Evolutionary conservation across 1,284 basidiomycete genomes (phyloP).

Genomic region (Ceratobasidium sp.): DNA sequence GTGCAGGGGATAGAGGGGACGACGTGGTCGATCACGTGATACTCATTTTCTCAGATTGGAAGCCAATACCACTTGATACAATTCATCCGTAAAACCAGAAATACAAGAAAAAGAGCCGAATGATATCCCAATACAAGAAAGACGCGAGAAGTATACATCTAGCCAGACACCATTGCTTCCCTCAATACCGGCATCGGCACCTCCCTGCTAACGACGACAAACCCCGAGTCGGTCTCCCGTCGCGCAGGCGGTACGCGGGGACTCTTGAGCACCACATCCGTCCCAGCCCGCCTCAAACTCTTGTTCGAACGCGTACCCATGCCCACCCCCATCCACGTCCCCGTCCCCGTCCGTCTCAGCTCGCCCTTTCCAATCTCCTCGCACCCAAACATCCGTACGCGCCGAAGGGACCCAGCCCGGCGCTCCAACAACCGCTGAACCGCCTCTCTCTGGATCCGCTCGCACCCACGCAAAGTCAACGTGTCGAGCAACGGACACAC

Average conservation of each 20-base stretch:
- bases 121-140: background rate
- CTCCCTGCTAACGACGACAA: conserved; percentile 22
- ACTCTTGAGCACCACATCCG: background rate
- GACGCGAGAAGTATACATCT: background rate
- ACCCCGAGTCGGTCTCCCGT: conserved; percentile 16
- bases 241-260: background rate
- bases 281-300: background rate
- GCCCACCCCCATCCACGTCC: background rate
- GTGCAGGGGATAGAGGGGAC: background rate
- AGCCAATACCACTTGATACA: background rate
- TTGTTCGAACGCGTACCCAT: background rate
- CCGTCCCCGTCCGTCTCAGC: conserved; percentile 8
- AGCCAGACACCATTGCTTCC: conserved; percentile 15
- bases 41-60: background rate
- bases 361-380: conserved; percentile 33
- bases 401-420: conserved; percentile 16
- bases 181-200: background rate
- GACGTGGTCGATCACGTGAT: conserved; percentile 35
- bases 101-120: background rate
- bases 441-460: background rate
- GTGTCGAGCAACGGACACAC: conserved; percentile 25
- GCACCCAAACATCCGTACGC: conserved; percentile 22
- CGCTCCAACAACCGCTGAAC: conserved; percentile 11
- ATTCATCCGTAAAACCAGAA: background rate
- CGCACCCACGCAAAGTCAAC: conserved; percentile 22